Conservation (phyloP, 176 grass and related monocot genomes). For the Dactylis glomerata region DNA sequence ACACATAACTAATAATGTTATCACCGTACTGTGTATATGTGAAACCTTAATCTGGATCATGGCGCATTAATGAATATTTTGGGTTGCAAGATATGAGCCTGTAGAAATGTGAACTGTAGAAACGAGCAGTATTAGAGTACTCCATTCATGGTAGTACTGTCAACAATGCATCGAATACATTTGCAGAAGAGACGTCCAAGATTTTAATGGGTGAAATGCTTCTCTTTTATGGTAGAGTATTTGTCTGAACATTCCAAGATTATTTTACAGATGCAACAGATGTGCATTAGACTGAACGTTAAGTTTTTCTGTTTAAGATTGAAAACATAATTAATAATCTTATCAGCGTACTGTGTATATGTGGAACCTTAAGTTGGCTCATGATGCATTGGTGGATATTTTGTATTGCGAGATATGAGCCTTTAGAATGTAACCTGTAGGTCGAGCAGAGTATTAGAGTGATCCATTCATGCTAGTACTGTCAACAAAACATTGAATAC, state of each 20-base stretch:
- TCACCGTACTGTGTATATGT: neutral
- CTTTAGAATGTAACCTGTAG: neutral
- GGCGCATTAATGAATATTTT: neutral
- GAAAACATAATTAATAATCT: neutral
- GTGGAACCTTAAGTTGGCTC: neutral
- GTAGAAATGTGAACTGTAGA: neutral
- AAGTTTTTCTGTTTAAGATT: neutral
- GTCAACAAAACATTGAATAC: neutral
- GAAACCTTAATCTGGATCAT: neutral
- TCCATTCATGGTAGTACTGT: neutral
- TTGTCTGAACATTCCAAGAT: too few relatives aligned
- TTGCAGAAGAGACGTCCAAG: neutral
- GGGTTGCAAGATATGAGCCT: neutral
- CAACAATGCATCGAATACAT: neutral
- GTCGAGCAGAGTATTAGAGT: neutral
- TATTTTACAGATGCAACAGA: neutral
- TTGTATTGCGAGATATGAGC: neutral
- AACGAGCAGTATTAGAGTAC: neutral
- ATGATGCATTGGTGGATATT: neutral
- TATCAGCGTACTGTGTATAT: neutral
- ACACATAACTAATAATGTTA: neutral
- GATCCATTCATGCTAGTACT: neutral
- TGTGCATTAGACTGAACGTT: conserved; percentile 4
- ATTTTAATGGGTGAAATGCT: neutral
- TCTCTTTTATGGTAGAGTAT: neutral